These are phyloP conservation scores for Alternaria burnsii DNA, from an alignment of 2,329 filamentous ascomycete genomes.

Conservation along the genomic window DNA sequence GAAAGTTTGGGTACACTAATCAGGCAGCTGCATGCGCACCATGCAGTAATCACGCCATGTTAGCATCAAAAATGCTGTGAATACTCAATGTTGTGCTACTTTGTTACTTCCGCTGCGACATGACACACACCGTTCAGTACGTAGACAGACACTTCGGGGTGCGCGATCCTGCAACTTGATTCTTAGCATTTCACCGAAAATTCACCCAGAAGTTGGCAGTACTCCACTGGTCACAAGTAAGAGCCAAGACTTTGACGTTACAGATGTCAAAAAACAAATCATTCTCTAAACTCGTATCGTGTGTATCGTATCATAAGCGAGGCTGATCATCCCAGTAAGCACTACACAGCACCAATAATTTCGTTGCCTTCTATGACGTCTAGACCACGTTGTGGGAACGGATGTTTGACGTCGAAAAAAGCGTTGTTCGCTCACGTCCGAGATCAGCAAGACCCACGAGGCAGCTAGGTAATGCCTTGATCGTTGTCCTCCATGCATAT, in stretches of 20 bases:
- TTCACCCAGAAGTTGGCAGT: not conserved
- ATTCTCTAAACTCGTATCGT: not conserved
- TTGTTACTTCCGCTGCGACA: not conserved
- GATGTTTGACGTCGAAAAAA: not conserved
- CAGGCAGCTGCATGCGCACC: not conserved
- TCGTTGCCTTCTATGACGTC: not conserved
- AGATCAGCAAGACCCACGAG: not conserved
- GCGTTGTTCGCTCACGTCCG: not conserved
- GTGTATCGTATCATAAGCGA: not conserved
- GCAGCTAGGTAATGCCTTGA: not conserved
- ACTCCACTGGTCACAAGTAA: not conserved
- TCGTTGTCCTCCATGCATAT: not conserved
- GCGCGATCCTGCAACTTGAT: not conserved
- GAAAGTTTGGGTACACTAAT: not conserved
- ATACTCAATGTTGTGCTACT: not conserved
- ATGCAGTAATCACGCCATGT: conserved; percentile 2
- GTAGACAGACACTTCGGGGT: not conserved
- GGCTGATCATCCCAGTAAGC: not conserved
- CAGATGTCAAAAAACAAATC: not conserved
- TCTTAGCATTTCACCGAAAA: not conserved
- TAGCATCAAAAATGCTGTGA: not conserved
- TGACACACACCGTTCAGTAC: not conserved
- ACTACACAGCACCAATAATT: not conserved
- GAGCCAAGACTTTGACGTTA: not conserved
- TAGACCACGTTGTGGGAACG: not conserved